Evolutionary conservation across 1,284 basidiomycete species (phyloP).

Genomic region (Leccinum laetum): DNA sequence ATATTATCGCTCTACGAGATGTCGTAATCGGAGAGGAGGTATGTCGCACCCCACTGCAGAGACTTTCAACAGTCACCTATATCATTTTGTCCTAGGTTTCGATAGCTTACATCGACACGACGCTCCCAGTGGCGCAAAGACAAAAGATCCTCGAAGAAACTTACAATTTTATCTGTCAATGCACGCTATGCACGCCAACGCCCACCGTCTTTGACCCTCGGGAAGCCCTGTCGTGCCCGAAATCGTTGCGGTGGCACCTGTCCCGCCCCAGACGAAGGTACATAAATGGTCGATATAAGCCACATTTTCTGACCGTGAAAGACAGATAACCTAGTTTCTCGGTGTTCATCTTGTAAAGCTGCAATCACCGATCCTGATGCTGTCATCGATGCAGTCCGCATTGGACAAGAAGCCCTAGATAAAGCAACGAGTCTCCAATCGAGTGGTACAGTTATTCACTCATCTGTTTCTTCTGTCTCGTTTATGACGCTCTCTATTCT

Average conservation of each 20-base stretch:
- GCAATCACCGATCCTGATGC: slow-evolving; percentile 38
- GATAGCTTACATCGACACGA: slow-evolving; percentile 87
- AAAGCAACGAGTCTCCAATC: slow-evolving; percentile 65
- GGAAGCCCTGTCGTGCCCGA: slow-evolving; percentile 67
- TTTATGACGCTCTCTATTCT: background rate
- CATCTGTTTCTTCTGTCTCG: background rate
- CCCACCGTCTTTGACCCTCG: slow-evolving; percentile 57
- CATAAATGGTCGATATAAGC: slow-evolving; percentile 17
- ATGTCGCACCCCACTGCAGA: slow-evolving; percentile 9
- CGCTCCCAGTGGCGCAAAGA: slow-evolving; percentile 59
- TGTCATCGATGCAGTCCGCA: slow-evolving; percentile 48
- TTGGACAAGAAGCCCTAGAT: slow-evolving; percentile 69
- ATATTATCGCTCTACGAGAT: slow-evolving; percentile 68
- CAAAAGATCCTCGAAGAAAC: slow-evolving; percentile 63
- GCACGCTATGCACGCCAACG: slow-evolving; percentile 52
- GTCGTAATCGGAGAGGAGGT: slow-evolving; percentile 76
- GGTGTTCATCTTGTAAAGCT: slow-evolving; percentile 62
- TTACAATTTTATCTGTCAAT: slow-evolving; percentile 83
- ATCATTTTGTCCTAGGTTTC: slow-evolving; percentile 40
- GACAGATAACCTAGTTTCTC: slow-evolving; percentile 45
- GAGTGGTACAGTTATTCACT: slow-evolving; percentile 41
- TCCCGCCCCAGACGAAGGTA: slow-evolving; percentile 58
- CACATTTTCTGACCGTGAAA: slow-evolving; percentile 2
- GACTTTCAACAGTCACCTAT: slow-evolving; percentile 3
- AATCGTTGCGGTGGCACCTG: slow-evolving; percentile 61